Evolutionary conservation across 108 stramenopile genomes (phyloP), one percentile per base, ranked within the genome.

Genomic region (Pseudonitzschia multistriata): DNA sequence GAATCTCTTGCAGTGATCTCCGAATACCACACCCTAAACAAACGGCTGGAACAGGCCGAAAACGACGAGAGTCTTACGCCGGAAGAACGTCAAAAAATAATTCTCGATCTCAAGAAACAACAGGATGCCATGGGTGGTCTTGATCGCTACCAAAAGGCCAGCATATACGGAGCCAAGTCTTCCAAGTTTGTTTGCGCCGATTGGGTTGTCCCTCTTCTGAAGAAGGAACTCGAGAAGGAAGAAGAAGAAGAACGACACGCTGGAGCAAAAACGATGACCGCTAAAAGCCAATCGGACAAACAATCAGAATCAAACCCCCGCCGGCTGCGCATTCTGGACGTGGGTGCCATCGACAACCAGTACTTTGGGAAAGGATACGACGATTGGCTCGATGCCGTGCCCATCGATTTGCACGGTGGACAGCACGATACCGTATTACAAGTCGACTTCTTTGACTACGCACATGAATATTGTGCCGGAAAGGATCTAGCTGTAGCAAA

Each of bases 101-200:
- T 24, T 36, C 3, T n/a, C 10, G 17, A 27, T 5, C 42, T 64
- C 21, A 0, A 45, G 15, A 45, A 64, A 25, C 39, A 64, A 47
- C 63, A 64, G 47, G 63, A 64, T 5, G 39, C 21, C 6, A 42
- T 64, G 63, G 63, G 63, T 21, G 63, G 63, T 14, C 28, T 64
- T 19, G 63, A 64, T 47, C 37, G 63, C 4, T 64, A 64, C 47
- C 63, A 64, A 64, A 64, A 64, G 35, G 63, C 63, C 24, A 64
- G 63, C 42, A 45, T 64, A 11, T 64, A 35, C 35, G 63, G 63
- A 35, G 63, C 63, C 21, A 64, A 64, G 37, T 64, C 63, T 3
- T 39, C 35, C 35, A 64, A 64, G 35, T 64, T 64, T 64, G 63
- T 64, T 29, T 64, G 63, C 28, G 63, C 63, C 40, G 63, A 64